phyloP scores from a whole-genome alignment of 2,329 filamentous ascomycete genomes.

The Trichocomaceae sp. region DNA sequence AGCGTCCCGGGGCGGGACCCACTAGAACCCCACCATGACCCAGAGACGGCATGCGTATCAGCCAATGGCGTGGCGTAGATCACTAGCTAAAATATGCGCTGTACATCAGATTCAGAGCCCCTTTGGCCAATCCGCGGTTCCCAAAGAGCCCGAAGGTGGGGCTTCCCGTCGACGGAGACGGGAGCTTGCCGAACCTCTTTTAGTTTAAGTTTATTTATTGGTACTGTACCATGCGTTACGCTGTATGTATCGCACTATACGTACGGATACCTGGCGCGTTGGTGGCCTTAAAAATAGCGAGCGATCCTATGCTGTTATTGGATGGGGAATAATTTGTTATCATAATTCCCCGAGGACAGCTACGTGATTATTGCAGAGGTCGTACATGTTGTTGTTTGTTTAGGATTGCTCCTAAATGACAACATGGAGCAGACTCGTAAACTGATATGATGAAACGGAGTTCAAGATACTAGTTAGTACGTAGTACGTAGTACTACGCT shows the following conservation, averaged over 20 bases:
- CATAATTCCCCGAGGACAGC: not conserved
- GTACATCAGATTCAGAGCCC: constrained; percentile 3
- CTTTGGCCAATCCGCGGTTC: not conserved
- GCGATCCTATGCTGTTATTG: not conserved
- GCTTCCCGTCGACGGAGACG: constrained; percentile 12
- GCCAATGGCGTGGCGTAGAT: not conserved
- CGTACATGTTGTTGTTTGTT: not conserved
- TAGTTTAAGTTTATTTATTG: not conserved
- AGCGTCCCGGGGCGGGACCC: not conserved
- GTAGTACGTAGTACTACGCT: not conserved
- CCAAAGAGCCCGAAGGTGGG: not conserved
- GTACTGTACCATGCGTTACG: no score
- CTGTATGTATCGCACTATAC: not conserved
- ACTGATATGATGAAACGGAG: no score
- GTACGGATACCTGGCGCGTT: not conserved
- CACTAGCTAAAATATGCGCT: constrained; percentile 9
- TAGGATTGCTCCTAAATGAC: no score
- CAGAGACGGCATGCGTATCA: not conserved
- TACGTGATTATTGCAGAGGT: not conserved
- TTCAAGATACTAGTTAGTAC: not conserved
- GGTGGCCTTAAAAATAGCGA: not conserved
- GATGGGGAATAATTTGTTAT: not conserved
- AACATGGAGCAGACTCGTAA: no score
- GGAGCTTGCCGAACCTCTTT: constrained; percentile 11
- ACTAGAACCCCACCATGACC: not conserved